Evolutionary conservation across 2,329 filamentous ascomycete species (phyloP).

Genomic region (Talaromyces sp.): DNA sequence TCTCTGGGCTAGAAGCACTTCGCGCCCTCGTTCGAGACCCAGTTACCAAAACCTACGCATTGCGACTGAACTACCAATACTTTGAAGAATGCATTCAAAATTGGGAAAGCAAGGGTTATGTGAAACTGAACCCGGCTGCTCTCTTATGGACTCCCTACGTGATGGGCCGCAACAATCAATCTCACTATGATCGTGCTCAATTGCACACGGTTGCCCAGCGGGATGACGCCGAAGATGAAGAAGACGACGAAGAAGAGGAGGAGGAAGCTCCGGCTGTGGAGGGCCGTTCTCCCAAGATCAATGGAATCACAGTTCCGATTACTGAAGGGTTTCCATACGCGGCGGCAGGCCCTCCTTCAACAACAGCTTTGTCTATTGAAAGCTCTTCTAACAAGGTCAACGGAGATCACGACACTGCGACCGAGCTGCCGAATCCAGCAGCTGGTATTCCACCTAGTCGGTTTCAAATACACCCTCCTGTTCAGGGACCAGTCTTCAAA

Average conservation of each 20-base stretch:
- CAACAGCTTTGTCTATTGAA: constrained; percentile 15
- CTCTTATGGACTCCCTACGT: constrained; percentile 96
- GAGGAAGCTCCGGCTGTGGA: constrained; percentile 7
- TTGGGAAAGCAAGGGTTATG: constrained; percentile 83
- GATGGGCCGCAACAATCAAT: constrained; percentile 80
- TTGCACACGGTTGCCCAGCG: constrained; percentile 82
- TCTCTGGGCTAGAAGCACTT: constrained; percentile 85
- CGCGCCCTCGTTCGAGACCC: constrained; percentile 87
- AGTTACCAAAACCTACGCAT: constrained; percentile 78
- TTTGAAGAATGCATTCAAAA: constrained; percentile 83
- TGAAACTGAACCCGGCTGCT: constrained; percentile 71
- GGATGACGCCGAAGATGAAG: constrained; percentile 57
- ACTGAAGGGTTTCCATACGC: constrained; percentile 17
- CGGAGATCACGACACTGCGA: constrained; percentile 18
- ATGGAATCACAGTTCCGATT: constrained; percentile 9
- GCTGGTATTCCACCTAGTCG: constrained; percentile 35
- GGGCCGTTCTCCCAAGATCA: constrained; percentile 2
- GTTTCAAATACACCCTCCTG: constrained; percentile 39
- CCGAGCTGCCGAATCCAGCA: constrained; percentile 22
- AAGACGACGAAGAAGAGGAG: constrained; percentile 12
- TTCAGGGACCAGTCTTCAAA: constrained; percentile 30
- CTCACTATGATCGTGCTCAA: constrained; percentile 76
- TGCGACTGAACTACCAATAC: constrained; percentile 78
- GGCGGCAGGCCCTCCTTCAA: constrained; percentile 32
- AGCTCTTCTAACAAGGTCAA: constrained; percentile 17